Conservation (phyloP, 2,329 filamentous ascomycete genomes). For the Trichoderma koningii region DNA sequence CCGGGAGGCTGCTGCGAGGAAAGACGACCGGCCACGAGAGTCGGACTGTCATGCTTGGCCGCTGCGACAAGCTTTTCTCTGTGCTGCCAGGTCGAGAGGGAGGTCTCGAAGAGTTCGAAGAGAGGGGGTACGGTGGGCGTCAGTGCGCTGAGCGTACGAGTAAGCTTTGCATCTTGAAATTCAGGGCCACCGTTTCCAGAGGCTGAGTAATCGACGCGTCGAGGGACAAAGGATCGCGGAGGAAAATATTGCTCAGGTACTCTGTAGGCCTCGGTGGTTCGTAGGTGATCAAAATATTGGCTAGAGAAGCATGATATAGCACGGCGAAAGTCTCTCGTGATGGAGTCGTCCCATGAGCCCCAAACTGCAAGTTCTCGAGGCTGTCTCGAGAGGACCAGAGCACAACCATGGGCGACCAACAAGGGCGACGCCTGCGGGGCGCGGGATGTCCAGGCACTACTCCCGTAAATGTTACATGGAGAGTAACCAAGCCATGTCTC, state of each 20-base stretch:
- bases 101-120: neutral
- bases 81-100: neutral
- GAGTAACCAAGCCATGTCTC: slow-evolving; percentile 27
- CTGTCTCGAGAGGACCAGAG: neutral
- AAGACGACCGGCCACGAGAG: neutral
- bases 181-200: slow-evolving; percentile 17
- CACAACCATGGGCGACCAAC: neutral
- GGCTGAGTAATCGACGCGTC: slow-evolving; percentile 3
- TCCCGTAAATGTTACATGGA: neutral
- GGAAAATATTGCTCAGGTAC: too few relatives aligned
- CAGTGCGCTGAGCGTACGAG: slow-evolving; percentile 18
- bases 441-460: slow-evolving; percentile 27
- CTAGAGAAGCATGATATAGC: neutral
- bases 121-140: neutral
- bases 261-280: too few relatives aligned
- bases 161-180: slow-evolving; percentile 18
- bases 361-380: slow-evolving; percentile 20
- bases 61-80: neutral
- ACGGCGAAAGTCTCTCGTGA: too few relatives aligned
- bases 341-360: neutral
- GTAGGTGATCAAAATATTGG: too few relatives aligned
- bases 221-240: neutral
- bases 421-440: slow-evolving; percentile 22
- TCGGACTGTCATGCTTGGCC: slow-evolving; percentile 3
- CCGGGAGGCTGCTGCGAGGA: slow-evolving; percentile 13